Evolutionary conservation across 495 filamentous ascomycete genomes (phyloP), one percentile per base, ranked within the genome.

Genomic region (Aspergillus sclerotioniger): DNA sequence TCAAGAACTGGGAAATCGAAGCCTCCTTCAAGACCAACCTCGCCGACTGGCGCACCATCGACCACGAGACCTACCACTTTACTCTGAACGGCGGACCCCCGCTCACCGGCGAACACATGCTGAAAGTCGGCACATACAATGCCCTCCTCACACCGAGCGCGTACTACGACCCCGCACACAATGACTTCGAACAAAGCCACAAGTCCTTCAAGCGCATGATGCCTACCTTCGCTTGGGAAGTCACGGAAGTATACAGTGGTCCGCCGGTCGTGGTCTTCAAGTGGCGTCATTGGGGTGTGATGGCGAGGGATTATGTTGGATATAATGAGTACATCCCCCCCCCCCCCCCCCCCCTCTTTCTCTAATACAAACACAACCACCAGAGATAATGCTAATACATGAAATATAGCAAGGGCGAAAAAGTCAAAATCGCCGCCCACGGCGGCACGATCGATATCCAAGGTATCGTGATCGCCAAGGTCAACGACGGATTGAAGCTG

Each of bases 1-100:
- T 88, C 64, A 87, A 88, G 67, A 87, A 87, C 73, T 87, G 85
- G 85, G 84, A 87, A 65, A 80, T 87, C 60, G 85, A 89, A 69
- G 84, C 85, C 9, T 85, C 81, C 6, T 86, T 84, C 80, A 89
- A 88, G 65, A 76, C 72, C 8, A 61, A 71, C 25, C 74, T 87
- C 1, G 31, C 62, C n/a, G 82, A 87, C 71, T 88, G 84, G 84
- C 78, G 84, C 45, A 87, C 85, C 19, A 73, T 87, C 62, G 80
- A 85, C 63, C 73, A 62, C 6, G 53, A 68, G 1, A 75, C 75
- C 43, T 88, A 87, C 74, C 73, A 65, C 20, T 86, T 88, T 64
- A 73, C 80, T n/a, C 76, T 87, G 62, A 86, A 87, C 67, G 83
- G 81, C 39, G 80, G 79, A 0, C 76, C 76, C 6, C 71, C 76